Percentiles rank a stretch among this genome's conserved stretches.
phyloP scores from a whole-genome alignment of 192 early-diverging fungal genomes.

The Paraglomus brasilianum region DNA sequence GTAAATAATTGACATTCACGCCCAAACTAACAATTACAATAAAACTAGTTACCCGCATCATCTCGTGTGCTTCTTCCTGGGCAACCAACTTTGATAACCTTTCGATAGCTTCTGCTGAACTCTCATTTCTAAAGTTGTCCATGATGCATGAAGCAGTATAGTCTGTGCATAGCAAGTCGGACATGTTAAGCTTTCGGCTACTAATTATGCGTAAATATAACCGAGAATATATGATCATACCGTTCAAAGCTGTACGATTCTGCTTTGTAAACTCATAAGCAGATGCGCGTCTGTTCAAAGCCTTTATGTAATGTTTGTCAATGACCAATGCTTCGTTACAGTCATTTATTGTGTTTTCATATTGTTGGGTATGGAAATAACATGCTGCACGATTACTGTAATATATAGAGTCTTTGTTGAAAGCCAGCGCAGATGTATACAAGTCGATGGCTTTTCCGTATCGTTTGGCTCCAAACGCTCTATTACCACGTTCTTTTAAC shows the following conservation, averaged over 20 bases:
- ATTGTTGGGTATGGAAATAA: constrained; percentile 71
- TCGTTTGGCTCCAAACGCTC: constrained; percentile 77
- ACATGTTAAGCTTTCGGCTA: background rate
- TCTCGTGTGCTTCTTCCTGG: constrained; percentile 72
- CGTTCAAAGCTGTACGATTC: constrained; percentile 54
- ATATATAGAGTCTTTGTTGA: constrained; percentile 80
- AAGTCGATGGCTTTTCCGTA: constrained; percentile 81
- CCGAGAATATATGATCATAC: constrained; percentile 25
- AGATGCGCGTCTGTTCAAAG: constrained; percentile 51
- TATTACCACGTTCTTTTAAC: constrained; percentile 88
- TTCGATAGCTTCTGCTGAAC: constrained; percentile 77
- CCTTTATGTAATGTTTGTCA: constrained; percentile 90
- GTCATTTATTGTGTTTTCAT: constrained; percentile 79
- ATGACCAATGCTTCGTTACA: constrained; percentile 78
- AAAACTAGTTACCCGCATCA: constrained; percentile 51
- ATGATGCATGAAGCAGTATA: constrained; percentile 92
- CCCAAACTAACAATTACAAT: background rate
- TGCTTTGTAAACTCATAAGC: constrained; percentile 55
- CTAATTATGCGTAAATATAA: background rate
- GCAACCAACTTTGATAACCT: constrained; percentile 84
- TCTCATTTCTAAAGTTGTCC: constrained; percentile 89
- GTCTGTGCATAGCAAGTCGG: constrained; percentile 50
- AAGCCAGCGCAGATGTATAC: constrained; percentile 87
- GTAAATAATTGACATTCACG: constrained; percentile 5
- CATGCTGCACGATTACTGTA: constrained; percentile 97